phyloP scores from a whole-genome alignment of 1,139 yeast genomes.

The Protomyces inundatus region DNA sequence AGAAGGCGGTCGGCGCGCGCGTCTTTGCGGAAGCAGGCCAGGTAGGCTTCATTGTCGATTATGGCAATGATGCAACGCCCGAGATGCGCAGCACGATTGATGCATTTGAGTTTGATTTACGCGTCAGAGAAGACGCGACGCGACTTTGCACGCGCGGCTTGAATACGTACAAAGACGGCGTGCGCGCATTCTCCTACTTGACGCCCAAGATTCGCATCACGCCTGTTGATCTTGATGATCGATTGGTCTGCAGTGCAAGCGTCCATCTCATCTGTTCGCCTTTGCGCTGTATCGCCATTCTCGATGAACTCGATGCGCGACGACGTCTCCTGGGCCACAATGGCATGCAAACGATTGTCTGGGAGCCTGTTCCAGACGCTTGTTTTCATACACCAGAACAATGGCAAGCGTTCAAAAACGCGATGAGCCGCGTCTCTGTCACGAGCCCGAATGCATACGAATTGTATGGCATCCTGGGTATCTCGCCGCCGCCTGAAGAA shows the following conservation, averaged over 20 bases:
- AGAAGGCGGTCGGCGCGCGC: constrained; percentile 25
- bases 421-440: constrained; percentile 52
- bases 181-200: constrained; percentile 50
- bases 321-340: constrained; percentile 29
- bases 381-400: constrained; percentile 49
- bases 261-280: constrained; percentile 77
- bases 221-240: constrained; percentile 51
- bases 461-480: constrained; percentile 56
- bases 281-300: constrained; percentile 7
- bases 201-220: constrained; percentile 63
- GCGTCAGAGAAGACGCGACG: constrained; percentile 48
- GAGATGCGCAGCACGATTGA: constrained; percentile 46
- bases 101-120: constrained; percentile 58
- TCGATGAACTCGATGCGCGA: not conserved
- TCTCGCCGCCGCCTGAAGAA: not conserved
- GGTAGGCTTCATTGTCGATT: constrained; percentile 69
- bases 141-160: constrained; percentile 76
- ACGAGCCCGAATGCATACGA: constrained; percentile 83
- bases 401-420: constrained; percentile 42
- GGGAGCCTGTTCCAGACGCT: constrained; percentile 84
- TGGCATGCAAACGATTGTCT: constrained; percentile 41
- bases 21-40: constrained; percentile 36
- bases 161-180: constrained; percentile 63
- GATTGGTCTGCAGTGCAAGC: constrained; percentile 46
- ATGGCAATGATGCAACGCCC: constrained; percentile 70